phyloP scores from a whole-genome alignment of 2,329 filamentous ascomycete genomes.

The Podosphaera xanthii region DNA sequence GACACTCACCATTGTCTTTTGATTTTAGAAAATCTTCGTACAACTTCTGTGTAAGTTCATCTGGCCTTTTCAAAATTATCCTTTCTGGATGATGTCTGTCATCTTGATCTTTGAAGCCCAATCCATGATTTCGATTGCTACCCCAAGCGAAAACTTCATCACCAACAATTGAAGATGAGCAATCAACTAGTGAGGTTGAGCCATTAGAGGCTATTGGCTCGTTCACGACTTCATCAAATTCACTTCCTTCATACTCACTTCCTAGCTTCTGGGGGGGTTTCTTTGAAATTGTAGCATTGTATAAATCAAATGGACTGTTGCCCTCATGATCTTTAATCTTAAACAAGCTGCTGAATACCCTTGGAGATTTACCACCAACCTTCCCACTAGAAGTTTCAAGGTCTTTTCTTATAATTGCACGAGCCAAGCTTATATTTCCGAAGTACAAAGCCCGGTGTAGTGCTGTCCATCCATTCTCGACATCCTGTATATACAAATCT shows the following conservation, averaged over 20 bases:
- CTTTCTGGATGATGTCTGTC: slow-evolving; percentile 86
- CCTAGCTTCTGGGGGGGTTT: slow-evolving; percentile 30
- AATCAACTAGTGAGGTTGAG: not conserved
- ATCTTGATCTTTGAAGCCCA: slow-evolving; percentile 88
- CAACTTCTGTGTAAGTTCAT: slow-evolving; percentile 52
- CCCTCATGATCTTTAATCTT: slow-evolving; percentile 93
- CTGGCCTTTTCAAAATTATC: slow-evolving; percentile 51
- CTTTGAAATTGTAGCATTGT: slow-evolving; percentile 64
- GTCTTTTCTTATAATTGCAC: slow-evolving; percentile 60
- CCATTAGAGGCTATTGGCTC: not conserved
- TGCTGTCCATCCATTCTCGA: slow-evolving; percentile 88
- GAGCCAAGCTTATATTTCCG: slow-evolving; percentile 71
- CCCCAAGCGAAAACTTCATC: slow-evolving; percentile 88
- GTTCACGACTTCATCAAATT: slow-evolving; percentile 19
- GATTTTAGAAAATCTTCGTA: slow-evolving; percentile 40
- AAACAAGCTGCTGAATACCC: slow-evolving; percentile 47
- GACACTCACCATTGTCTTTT: slow-evolving; percentile 5
- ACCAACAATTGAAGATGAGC: slow-evolving; percentile 25
- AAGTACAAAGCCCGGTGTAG: slow-evolving; percentile 77
- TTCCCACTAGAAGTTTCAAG: slow-evolving; percentile 32
- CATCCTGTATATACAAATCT: slow-evolving; percentile 71
- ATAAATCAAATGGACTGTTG: slow-evolving; percentile 83
- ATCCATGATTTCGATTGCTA: slow-evolving; percentile 82
- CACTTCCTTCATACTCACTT: slow-evolving; percentile 7
- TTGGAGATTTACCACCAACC: slow-evolving; percentile 32